Base-by-base conservation (phyloP, 225 moss, liverwort and hornwort species). In the Bryum argenteum region DNA sequence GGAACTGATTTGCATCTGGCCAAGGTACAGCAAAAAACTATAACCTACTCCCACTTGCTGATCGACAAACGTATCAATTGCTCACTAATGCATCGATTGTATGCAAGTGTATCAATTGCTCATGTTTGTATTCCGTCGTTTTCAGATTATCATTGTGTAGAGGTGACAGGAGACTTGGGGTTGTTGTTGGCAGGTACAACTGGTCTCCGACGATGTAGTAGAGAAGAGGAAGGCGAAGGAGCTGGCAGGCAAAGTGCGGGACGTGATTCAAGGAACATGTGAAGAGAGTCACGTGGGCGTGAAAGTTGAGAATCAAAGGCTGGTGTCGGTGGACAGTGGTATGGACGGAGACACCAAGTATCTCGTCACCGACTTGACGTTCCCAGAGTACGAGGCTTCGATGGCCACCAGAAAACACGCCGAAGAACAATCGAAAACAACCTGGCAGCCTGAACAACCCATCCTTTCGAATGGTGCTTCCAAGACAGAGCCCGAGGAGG, bases 1-100 rank as follows among this genome's bases (percentile, higher is more conserved):
- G 94, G 94, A 70, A 89, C 89, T 69, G 91, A 98, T 78, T 71
- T 98, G 60, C 87, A 88, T 26, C 58, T 88, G 54, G 91, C 92
- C 41, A 86, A 92, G 88, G 94, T 94, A 5, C 5, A 5, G 28
- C 5, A 28, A 28, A 28, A 2, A 5, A 28, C 5, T 2, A 2
- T 28, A 28, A 28, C 28, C 28, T 28, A 28, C 28, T 28, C 28
- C 28, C 5, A 28, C n/a, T n/a, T n/a, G n/a, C n/a, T n/a, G n/a
- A 28, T 5, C 5, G 3, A 28, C 28, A 28, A 5, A 28, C 5
- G 2, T 28, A 28, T 28, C 28, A 28, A 28, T 28, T 5, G 2
- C 28, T 5, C 28, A 28, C 28, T 2, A 5, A 28, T 28, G 28
- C 28, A 28, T 28, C 28, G 5, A 2, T 28, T 5, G 5, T 2